phyloP scores from a whole-genome alignment of 345 rosid species.

The Melastoma malabathricum region DNA sequence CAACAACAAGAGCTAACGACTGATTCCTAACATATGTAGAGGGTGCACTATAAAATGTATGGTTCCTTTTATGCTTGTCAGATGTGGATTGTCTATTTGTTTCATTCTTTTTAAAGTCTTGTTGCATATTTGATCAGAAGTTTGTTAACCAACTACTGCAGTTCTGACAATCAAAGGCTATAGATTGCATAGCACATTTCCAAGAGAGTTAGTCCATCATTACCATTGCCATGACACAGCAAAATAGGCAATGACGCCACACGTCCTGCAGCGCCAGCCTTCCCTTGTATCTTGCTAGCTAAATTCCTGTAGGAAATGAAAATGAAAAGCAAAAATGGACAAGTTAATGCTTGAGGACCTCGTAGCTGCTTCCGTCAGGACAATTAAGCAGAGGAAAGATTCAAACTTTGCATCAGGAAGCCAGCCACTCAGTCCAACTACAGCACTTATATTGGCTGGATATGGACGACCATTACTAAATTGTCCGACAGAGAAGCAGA shows the following conservation, averaged over 20 bases:
- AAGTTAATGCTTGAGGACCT: conserved; percentile 1
- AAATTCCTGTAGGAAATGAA: conserved; percentile 35
- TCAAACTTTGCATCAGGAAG: conserved; percentile 87
- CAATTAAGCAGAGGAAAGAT: conserved; percentile 9
- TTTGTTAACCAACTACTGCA: too few species aligned
- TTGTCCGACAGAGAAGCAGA: conserved; percentile 56
- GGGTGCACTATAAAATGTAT: too few species aligned
- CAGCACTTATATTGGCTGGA: conserved; percentile 62
- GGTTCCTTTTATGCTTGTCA: too few species aligned
- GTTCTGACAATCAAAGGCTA: not conserved
- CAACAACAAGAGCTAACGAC: too few species aligned
- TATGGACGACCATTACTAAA: conserved; percentile 61
- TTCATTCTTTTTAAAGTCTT: too few species aligned
- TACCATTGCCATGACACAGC: conserved; percentile 84
- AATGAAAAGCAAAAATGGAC: not conserved
- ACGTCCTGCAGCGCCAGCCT: conserved; percentile 40
- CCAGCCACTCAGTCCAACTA: conserved; percentile 95
- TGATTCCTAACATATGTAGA: too few species aligned
- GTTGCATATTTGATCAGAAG: too few species aligned
- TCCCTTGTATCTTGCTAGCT: conserved; percentile 37
- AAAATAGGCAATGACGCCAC: conserved; percentile 73
- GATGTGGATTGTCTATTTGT: too few species aligned
- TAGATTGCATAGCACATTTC: not conserved
- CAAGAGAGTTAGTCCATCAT: not conserved
- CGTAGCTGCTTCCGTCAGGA: not conserved